A percentile compares a stretch with the other conserved stretches of the same genome.
Evolutionary conservation across 2,329 filamentous ascomycete species (phyloP).

Genomic region (Didymella sp.): DNA sequence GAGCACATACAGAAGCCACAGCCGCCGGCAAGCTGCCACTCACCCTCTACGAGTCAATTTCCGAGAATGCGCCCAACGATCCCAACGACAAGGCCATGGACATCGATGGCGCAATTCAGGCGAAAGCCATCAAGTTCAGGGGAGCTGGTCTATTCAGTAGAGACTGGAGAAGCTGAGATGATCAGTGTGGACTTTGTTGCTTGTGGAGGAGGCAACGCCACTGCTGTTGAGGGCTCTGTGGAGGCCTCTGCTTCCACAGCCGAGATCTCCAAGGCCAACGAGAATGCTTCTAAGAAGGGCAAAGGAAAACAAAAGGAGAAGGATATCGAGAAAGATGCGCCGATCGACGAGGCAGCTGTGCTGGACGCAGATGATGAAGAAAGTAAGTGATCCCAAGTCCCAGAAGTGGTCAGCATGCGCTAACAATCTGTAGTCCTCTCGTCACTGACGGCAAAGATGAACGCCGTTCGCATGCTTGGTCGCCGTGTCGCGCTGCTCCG

Average conservation of each 20-base stretch:
- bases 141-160: slow-evolving; percentile 83
- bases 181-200: slow-evolving; percentile 95
- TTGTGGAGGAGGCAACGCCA: slow-evolving; percentile 80
- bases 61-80: slow-evolving; percentile 42
- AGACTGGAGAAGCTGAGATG: slow-evolving; percentile 97
- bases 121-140: slow-evolving; percentile 70
- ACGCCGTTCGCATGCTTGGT: slow-evolving; percentile 93
- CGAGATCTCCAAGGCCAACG: slow-evolving; percentile 42
- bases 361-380: slow-evolving; percentile 70
- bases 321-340: slow-evolving; percentile 45
- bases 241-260: slow-evolving; percentile 22
- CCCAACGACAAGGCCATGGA: slow-evolving; percentile 52
- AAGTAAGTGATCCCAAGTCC: slow-evolving; percentile 51
- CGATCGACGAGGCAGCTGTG: slow-evolving; percentile 42
- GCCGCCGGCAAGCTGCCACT: slow-evolving; percentile 84
- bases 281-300: slow-evolving; percentile 57
- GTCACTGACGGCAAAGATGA: slow-evolving; percentile 82
- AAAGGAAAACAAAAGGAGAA: slow-evolving; percentile 61
- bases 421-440: slow-evolving; percentile 59
- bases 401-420: background rate
- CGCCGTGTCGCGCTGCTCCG: slow-evolving; percentile 62
- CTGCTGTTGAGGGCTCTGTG: slow-evolving; percentile 56
- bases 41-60: slow-evolving; percentile 85
- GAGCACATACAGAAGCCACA: slow-evolving; percentile 58
- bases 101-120: slow-evolving; percentile 69